Conservation (phyloP, 805 yeast species). For the Barnettozyma botsteinii region DNA sequence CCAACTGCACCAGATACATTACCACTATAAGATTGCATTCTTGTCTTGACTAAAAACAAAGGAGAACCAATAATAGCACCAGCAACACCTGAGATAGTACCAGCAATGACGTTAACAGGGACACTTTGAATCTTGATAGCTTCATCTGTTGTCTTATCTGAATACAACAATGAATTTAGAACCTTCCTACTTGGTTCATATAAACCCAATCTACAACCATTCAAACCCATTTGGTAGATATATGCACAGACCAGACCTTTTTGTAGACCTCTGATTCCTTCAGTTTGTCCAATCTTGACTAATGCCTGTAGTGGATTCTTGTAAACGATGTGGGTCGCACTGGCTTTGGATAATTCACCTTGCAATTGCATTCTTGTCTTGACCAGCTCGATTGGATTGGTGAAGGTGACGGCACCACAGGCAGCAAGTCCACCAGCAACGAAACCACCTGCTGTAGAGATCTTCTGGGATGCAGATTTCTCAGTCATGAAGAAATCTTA, state of each 20-base stretch:
- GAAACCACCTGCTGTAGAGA: conserved; percentile 72
- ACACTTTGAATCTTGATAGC: conserved; percentile 43
- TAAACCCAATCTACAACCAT: conserved; percentile 91
- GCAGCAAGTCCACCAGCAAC: conserved; percentile 92
- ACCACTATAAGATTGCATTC: conserved; percentile 91
- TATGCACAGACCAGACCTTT: conserved; percentile 89
- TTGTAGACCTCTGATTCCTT: conserved; percentile 84
- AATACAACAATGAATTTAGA: conserved; percentile 50
- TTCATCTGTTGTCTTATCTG: conserved; percentile 34
- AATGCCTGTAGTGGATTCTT: conserved; percentile 85
- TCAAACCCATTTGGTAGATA: conserved; percentile 81
- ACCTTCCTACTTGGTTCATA: conserved; percentile 79
- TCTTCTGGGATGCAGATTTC: conserved; percentile 47
- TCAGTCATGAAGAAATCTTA: conserved; percentile 7
- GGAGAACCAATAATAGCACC: conserved; percentile 93
- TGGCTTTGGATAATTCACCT: conserved; percentile 64
- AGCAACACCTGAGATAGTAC: conserved; percentile 77
- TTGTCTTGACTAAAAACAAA: conserved; percentile 83
- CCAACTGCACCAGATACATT: conserved; percentile 54
- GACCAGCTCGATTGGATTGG: conserved; percentile 92
- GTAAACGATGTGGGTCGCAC: conserved; percentile 50
- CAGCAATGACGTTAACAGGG: conserved; percentile 67
- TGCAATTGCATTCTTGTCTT: conserved; percentile 96
- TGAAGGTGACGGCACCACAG: conserved; percentile 94
- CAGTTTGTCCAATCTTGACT: conserved; percentile 61